These are phyloP conservation scores for Albatrellus sp. DNA, from an alignment of 1,284 basidiomycete species.

Conservation along the genomic window DNA sequence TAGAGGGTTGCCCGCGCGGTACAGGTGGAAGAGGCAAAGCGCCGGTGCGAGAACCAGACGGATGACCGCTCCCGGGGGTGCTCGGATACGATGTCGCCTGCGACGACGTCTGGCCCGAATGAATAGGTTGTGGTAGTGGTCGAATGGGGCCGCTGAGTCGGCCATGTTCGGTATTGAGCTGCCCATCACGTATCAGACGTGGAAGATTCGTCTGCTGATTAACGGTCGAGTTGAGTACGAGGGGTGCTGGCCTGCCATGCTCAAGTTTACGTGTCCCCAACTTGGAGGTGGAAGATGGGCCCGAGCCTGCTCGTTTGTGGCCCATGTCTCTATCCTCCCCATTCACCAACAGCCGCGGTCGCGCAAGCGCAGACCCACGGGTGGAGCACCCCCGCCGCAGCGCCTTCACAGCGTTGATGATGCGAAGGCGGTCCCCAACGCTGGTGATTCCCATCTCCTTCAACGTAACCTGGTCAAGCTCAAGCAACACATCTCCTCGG, in stretches of 20 bases:
- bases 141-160: conserved; percentile 25
- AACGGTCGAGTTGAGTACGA: conserved; percentile 41
- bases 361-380: conserved; percentile 1
- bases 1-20: conserved; percentile 50
- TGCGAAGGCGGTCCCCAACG: conserved; percentile 82
- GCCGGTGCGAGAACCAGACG: conserved; percentile 29
- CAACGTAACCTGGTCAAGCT: conserved; percentile 74
- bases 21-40: conserved; percentile 58
- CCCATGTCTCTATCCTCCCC: conserved; percentile 8
- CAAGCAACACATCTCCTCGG: conserved; percentile 76
- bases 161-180: conserved; percentile 38
- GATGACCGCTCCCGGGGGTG: conserved; percentile 14
- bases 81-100: conserved; percentile 17
- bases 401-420: conserved; percentile 72
- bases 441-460: conserved; percentile 83
- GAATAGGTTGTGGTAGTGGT: conserved; percentile 29
- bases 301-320: conserved; percentile 10
- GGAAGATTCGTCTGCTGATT: conserved; percentile 44
- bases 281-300: conserved; percentile 15
- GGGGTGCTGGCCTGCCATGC: conserved; percentile 49
- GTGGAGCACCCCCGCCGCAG: conserved; percentile 48
- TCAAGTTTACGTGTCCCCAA: conserved; percentile 27
- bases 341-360: conserved; percentile 11
- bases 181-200: conserved; percentile 46
- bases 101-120: conserved; percentile 9